Evolutionary conservation across 768 basidiomycete genomes (phyloP).

Genomic region (Xerocomus spinulosus): DNA sequence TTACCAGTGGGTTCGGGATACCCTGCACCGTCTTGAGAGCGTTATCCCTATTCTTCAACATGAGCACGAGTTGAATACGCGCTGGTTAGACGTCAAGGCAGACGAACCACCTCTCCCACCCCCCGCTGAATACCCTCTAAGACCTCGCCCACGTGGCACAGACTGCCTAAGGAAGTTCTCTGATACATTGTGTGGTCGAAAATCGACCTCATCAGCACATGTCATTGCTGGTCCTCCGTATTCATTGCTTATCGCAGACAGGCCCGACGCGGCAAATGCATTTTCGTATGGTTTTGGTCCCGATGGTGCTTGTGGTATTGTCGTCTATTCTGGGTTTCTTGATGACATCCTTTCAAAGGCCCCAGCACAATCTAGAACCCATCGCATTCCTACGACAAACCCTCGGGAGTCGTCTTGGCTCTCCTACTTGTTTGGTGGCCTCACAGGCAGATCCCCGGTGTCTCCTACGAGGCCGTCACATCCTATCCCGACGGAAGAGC

Average conservation of each 20-base stretch:
- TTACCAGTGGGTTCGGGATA: slow-evolving; percentile 78
- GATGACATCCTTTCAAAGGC: slow-evolving; percentile 71
- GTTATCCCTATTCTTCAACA: slow-evolving; percentile 65
- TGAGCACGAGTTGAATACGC: slow-evolving; percentile 49
- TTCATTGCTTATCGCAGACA: slow-evolving; percentile 84
- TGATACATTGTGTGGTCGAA: slow-evolving; percentile 45
- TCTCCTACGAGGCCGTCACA: slow-evolving; percentile 32
- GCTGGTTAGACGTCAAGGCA: slow-evolving; percentile 51
- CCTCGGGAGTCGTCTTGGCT: slow-evolving; percentile 38
- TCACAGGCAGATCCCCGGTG: slow-evolving; percentile 33
- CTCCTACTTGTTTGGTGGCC: slow-evolving; percentile 44
- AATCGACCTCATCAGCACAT: slow-evolving; percentile 44
- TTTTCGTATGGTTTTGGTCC: slow-evolving; percentile 96
- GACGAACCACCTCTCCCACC: slow-evolving; percentile 67
- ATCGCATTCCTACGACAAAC: slow-evolving; percentile 15
- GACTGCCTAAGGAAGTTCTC: slow-evolving; percentile 62
- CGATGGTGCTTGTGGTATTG: slow-evolving; percentile 87
- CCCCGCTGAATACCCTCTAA: slow-evolving; percentile 72
- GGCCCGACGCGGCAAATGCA: slow-evolving; percentile 79
- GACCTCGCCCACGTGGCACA: slow-evolving; percentile 76
- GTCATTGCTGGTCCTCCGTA: slow-evolving; percentile 80
- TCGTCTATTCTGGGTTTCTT: slow-evolving; percentile 91
- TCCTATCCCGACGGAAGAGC: slow-evolving; percentile 66
- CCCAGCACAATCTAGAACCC: slow-evolving; percentile 19
- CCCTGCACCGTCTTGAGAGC: slow-evolving; percentile 70